Conservation (phyloP, 163 green algal genomes). For the Picocystis sp. region DNA sequence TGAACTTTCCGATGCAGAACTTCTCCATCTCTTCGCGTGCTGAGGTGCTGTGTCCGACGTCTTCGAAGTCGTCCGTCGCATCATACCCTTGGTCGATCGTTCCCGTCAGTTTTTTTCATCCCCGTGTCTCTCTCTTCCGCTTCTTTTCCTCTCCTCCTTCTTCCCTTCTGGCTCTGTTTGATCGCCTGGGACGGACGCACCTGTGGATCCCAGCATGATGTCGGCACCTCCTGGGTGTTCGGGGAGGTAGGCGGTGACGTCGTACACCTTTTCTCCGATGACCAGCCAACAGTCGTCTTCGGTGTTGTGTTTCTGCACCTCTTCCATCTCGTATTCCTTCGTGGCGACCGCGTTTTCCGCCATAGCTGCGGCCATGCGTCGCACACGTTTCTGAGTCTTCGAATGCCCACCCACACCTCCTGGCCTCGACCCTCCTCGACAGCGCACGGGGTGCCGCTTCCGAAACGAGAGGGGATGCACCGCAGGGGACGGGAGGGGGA, state of each 20-base stretch:
- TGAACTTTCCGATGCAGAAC: slow-evolving; percentile 60
- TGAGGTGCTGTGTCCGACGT: slow-evolving; percentile 77
- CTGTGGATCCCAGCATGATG: slow-evolving; percentile 61
- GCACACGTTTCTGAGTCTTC: no score
- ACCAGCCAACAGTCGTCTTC: slow-evolving; percentile 66
- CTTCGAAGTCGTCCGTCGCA: slow-evolving; percentile 78
- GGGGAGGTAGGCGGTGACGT: slow-evolving; percentile 86
- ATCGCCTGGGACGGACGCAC: slow-evolving; percentile 11
- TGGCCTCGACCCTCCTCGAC: no score
- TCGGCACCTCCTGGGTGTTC: slow-evolving; percentile 91
- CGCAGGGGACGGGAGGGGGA: no score
- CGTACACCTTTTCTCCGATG: slow-evolving; percentile 72
- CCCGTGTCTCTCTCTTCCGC: no score
- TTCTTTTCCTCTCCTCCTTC: no score
- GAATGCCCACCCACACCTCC: no score
- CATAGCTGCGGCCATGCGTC: no score
- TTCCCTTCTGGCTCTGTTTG: not conserved
- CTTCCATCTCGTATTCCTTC: slow-evolving; percentile 12
- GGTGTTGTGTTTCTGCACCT: slow-evolving; percentile 35
- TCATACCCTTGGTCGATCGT: slow-evolving; percentile 47
- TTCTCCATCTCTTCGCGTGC: slow-evolving; percentile 65
- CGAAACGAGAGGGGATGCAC: no score
- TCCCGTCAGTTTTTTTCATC: not conserved
- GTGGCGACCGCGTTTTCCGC: no score
- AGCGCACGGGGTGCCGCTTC: no score